phyloP scores from a whole-genome alignment of 1,284 basidiomycete genomes.

The Leccinum insolens region DNA sequence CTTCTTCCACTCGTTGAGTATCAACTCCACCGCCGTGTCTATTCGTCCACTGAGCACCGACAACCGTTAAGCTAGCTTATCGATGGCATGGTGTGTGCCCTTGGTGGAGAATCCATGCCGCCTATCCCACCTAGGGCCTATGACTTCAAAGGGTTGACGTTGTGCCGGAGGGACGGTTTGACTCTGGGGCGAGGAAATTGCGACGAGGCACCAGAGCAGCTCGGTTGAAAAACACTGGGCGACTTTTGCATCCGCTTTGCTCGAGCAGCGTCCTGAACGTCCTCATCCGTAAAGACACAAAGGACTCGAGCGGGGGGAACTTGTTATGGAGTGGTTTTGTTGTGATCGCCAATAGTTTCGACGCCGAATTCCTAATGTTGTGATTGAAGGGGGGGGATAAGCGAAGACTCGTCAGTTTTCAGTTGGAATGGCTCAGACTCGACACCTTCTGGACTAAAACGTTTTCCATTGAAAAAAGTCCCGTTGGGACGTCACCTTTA shows the following conservation, averaged over 20 bases:
- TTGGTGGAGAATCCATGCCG: conserved; percentile 54
- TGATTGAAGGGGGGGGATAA: conserved; percentile 2
- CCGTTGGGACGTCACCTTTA: conserved; percentile 98
- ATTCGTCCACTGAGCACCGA: conserved; percentile 75
- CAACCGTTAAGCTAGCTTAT: conserved; percentile 75
- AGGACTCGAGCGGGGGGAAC: conserved; percentile 89
- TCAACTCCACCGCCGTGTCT: conserved; percentile 73
- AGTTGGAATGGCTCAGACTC: conserved; percentile 95
- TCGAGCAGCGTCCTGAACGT: conserved; percentile 72
- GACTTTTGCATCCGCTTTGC: conserved; percentile 51
- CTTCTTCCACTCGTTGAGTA: conserved; percentile 70
- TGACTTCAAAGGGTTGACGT: conserved; percentile 56
- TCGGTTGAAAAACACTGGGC: conserved; percentile 28
- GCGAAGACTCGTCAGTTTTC: conserved; percentile 66
- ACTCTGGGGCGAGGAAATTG: conserved; percentile 41
- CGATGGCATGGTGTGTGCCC: conserved; percentile 35
- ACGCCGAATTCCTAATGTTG: conserved; percentile 91
- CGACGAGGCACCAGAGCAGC: conserved; percentile 29
- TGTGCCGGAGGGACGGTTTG: conserved; percentile 41
- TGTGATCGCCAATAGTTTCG: conserved; percentile 98
- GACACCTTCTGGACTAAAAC: conserved; percentile 87
- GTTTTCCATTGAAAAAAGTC: conserved; percentile 96
- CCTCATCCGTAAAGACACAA: conserved; percentile 86
- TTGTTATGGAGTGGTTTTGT: conserved; percentile 98
- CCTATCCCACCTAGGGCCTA: conserved; percentile 71